These are phyloP conservation scores for Aspergillus spinulosporus DNA, from an alignment of 2,329 filamentous ascomycete genomes.

Conservation along the genomic window DNA sequence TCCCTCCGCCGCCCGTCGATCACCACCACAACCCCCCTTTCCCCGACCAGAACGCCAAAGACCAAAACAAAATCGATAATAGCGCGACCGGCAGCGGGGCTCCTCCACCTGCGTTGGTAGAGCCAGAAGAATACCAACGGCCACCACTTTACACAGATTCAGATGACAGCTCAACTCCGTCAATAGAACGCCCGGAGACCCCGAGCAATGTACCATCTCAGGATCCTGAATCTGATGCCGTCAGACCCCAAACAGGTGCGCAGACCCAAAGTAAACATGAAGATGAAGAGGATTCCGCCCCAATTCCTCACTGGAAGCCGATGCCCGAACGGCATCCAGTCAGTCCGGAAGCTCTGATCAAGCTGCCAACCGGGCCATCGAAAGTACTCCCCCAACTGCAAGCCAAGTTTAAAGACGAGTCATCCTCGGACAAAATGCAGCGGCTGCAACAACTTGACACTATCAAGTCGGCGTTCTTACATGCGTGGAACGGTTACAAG, in stretches of 20 bases:
- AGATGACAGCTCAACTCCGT: slow-evolving; percentile 1
- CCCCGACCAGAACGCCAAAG: slow-evolving; percentile 6
- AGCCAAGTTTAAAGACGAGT: slow-evolving; percentile 66
- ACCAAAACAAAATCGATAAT: background rate
- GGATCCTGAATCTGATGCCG: slow-evolving; percentile 5
- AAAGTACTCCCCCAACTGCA: slow-evolving; percentile 76
- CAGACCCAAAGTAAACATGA: slow-evolving; percentile 38
- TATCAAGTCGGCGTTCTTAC: slow-evolving; percentile 73
- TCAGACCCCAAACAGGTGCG: slow-evolving; percentile 17
- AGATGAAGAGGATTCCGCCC: slow-evolving; percentile 28
- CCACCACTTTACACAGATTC: slow-evolving; percentile 3
- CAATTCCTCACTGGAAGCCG: slow-evolving; percentile 69
- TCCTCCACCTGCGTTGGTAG: background rate
- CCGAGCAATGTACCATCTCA: slow-evolving; percentile 6
- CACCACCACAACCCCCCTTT: slow-evolving; percentile 11
- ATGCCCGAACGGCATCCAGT: slow-evolving; percentile 76
- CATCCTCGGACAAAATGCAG: slow-evolving; percentile 58
- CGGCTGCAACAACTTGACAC: slow-evolving; percentile 64
- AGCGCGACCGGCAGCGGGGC: background rate
- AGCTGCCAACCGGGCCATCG: slow-evolving; percentile 70
- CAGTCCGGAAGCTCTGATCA: slow-evolving; percentile 66
- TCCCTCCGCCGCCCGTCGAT: slow-evolving; percentile 17
- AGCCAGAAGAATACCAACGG: slow-evolving; percentile 4
- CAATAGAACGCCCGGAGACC: slow-evolving; percentile 4
- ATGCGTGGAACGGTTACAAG: slow-evolving; percentile 81